A percentile compares a stretch with the other conserved stretches of the same genome.
Conservation (phyloP, 179 eudicot species). For the Beta lomatogona region DNA sequence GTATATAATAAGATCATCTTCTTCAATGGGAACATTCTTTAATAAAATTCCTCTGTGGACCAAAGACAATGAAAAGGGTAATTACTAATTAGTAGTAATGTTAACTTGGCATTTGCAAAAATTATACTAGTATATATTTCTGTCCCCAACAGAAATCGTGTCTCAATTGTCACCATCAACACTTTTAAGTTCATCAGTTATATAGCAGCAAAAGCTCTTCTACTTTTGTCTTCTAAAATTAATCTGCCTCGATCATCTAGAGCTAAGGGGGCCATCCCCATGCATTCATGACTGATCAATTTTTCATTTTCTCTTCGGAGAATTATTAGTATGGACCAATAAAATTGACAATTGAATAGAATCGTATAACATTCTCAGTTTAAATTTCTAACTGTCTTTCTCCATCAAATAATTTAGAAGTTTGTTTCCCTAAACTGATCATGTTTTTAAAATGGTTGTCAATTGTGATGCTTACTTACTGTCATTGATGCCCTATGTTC, state of each 20-base stretch:
- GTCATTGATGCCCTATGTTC: too few relatives aligned
- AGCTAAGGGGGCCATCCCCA: conserved; percentile 4
- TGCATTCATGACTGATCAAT: conserved; percentile 1
- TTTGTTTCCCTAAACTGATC: too few relatives aligned
- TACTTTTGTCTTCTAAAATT: conserved; percentile 19
- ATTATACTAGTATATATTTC: not conserved
- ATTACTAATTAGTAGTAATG: not conserved
- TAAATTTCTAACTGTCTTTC: too few relatives aligned
- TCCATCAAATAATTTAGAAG: too few relatives aligned
- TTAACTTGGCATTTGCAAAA: not conserved
- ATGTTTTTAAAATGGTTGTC: too few relatives aligned
- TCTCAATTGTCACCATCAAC: conserved; percentile 17
- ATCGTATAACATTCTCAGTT: too few relatives aligned
- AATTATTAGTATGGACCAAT: not conserved
- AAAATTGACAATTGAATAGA: not conserved
- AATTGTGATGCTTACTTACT: too few relatives aligned
- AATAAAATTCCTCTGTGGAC: not conserved
- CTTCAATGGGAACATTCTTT: not conserved
- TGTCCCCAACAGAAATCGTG: not conserved
- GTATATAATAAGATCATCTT: too few relatives aligned
- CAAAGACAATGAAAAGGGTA: not conserved
- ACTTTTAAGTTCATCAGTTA: not conserved
- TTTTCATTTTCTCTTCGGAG: not conserved
- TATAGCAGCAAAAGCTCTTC: conserved; percentile 11
- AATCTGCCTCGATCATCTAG: not conserved